A percentile compares a stretch with the other conserved stretches of the same genome.
Evolutionary conservation across 2,329 filamentous ascomycete species (phyloP).

Genomic region (Aspergillus pseudoglaucus): DNA sequence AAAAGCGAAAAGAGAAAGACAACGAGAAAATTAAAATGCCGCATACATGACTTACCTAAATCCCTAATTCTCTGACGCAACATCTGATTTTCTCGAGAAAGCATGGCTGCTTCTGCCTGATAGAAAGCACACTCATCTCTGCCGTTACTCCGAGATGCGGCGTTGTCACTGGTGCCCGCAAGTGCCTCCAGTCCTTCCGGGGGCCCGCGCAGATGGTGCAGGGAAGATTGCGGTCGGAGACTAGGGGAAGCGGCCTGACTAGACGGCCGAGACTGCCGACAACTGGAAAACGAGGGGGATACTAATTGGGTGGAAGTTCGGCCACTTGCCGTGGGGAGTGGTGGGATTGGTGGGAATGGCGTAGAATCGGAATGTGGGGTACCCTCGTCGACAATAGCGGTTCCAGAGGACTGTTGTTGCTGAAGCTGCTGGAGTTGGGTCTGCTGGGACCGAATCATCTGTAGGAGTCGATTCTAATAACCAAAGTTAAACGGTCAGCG

Average conservation of each 20-base stretch:
- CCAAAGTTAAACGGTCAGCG: constrained; percentile 3
- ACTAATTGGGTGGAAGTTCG: constrained; percentile 25
- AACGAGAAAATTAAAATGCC: constrained; percentile 1
- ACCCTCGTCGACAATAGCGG: constrained; percentile 35
- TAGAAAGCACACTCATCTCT: constrained; percentile 43
- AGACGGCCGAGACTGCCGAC: constrained; percentile 28
- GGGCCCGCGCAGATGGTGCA: constrained; percentile 7
- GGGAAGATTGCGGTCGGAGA: constrained; percentile 22
- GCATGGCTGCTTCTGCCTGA: constrained; percentile 42
- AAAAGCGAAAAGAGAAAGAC: background rate
- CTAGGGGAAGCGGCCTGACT: constrained; percentile 34
- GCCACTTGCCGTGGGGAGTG: constrained; percentile 21
- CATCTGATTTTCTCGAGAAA: constrained; percentile 45
- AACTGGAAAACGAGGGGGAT: constrained; percentile 28
- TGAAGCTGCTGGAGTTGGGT: constrained; percentile 38
- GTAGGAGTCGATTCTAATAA: constrained; percentile 43
- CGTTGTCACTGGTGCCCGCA: constrained; percentile 19
- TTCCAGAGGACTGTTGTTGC: constrained; percentile 23
- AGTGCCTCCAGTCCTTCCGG: constrained; percentile 20
- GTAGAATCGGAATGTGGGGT: constrained; percentile 37
- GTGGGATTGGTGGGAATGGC: constrained; percentile 30
- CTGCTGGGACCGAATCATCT: constrained; percentile 45
- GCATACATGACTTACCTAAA: constrained; percentile 28
- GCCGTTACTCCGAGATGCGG: constrained; percentile 27
- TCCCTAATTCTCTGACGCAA: constrained; percentile 42